A percentile compares a stretch with the other conserved stretches of the same genome.
These are phyloP conservation scores for Fraxinus americana DNA, from an alignment of 257 asterid genomes.

Conservation along the genomic window DNA sequence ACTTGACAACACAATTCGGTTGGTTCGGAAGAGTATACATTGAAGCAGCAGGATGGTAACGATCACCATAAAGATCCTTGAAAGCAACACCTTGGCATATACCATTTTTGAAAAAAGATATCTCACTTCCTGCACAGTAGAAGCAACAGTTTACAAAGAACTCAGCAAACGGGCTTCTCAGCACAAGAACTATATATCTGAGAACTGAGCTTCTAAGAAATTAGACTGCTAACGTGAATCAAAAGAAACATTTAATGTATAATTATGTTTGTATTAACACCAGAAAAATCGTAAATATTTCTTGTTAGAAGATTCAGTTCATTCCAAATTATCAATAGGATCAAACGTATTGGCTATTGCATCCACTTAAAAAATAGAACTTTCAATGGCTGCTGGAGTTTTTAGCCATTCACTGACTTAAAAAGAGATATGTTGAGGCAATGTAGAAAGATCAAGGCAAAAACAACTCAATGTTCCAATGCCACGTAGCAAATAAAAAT, in stretches of 20 bases:
- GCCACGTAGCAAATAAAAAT: too few relatives aligned
- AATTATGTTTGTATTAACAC: not conserved
- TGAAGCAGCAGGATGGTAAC: constrained; percentile 95
- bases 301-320: not conserved
- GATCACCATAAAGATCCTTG: constrained; percentile 80
- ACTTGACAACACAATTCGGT: constrained; percentile 82
- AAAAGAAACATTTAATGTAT: not conserved
- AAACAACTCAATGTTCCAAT: not conserved
- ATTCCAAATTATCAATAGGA: not conserved
- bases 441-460: not conserved
- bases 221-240: not conserved
- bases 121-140: constrained; percentile 80
- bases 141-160: constrained; percentile 18
- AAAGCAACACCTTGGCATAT: constrained; percentile 90
- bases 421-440: not conserved
- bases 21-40: constrained; percentile 97
- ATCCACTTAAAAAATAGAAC: not conserved
- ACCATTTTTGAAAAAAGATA: constrained; percentile 88
- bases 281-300: constrained; percentile 16
- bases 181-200: constrained; percentile 1
- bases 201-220: not conserved
- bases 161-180: constrained; percentile 8
- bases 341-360: not conserved
- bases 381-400: constrained; percentile 16
- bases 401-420: constrained; percentile 3